These are phyloP conservation scores for Populus trichocarpa DNA, from an alignment of 441 rosid species.

Conservation along the genomic window DNA sequence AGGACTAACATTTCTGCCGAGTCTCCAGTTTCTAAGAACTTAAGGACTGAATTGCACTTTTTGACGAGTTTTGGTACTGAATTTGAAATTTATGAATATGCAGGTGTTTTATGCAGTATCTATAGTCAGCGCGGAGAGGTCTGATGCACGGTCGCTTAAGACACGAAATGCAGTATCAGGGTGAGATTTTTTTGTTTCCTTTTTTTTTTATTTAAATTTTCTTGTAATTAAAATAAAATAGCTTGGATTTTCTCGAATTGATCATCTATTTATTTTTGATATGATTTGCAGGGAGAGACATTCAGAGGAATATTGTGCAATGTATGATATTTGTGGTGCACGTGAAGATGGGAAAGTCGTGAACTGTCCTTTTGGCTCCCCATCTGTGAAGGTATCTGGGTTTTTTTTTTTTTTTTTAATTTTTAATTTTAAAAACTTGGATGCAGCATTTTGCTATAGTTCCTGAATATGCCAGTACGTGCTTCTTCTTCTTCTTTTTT, in stretches of 20 bases:
- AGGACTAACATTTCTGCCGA: not conserved
- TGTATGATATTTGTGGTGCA: slow-evolving; percentile 87
- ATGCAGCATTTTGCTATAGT: not conserved
- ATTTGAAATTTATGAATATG: slow-evolving; percentile 19
- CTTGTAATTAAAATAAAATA: not conserved
- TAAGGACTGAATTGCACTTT: not conserved
- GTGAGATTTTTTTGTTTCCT: slow-evolving; percentile 19
- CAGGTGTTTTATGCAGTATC: slow-evolving; percentile 42
- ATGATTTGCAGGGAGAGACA: slow-evolving; percentile 38
- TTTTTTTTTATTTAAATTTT: not conserved
- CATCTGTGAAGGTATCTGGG: slow-evolving; percentile 63
- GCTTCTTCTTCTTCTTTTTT: slow-evolving; percentile 1
- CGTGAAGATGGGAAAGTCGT: slow-evolving; percentile 78
- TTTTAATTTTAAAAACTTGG: not conserved
- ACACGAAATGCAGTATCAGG: slow-evolving; percentile 31
- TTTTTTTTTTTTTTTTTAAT: not conserved
- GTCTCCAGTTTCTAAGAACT: not conserved
- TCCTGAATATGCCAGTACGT: not conserved
- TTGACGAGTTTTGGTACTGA: slow-evolving; percentile 17
- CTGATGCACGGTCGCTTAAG: slow-evolving; percentile 29
- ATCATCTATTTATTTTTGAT: not conserved
- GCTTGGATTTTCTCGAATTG: not conserved
- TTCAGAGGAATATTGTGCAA: slow-evolving; percentile 79
- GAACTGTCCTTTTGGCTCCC: slow-evolving; percentile 68
- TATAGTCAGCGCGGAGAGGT: slow-evolving; percentile 38